phyloP scores from a whole-genome alignment of 805 yeast genomes.

The Yamadazyma takamatsuzukensis region DNA sequence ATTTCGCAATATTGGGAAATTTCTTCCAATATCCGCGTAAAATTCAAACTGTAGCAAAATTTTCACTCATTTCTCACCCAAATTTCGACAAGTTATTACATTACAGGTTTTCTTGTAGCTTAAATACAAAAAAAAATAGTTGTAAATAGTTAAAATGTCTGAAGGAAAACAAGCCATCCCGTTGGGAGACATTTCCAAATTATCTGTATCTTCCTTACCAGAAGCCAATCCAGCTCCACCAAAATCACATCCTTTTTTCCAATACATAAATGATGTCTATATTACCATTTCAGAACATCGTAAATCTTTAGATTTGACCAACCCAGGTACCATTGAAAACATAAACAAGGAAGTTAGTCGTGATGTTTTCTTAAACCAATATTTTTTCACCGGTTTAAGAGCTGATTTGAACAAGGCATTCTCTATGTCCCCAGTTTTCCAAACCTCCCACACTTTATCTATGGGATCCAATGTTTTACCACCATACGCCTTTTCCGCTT shows the following conservation, averaged over 20 bases:
- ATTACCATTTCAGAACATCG: constrained; percentile 73
- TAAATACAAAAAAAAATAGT: too few relatives aligned
- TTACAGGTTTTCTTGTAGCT: too few relatives aligned
- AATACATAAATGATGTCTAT: constrained; percentile 74
- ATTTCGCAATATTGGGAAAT: too few relatives aligned
- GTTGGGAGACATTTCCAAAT: constrained; percentile 58
- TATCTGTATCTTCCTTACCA: constrained; percentile 55
- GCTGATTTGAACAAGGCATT: constrained; percentile 95
- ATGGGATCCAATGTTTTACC: constrained; percentile 84
- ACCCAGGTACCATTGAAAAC: constrained; percentile 95
- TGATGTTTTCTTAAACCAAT: constrained; percentile 87
- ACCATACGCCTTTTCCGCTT: constrained; percentile 85
- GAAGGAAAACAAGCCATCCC: constrained; percentile 35
- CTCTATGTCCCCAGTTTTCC: constrained; percentile 90
- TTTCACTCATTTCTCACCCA: background rate
- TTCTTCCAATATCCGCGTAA: too few relatives aligned
- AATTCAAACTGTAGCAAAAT: background rate
- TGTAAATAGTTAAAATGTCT: constrained; percentile 7
- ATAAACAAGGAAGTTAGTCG: constrained; percentile 89
- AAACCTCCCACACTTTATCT: constrained; percentile 89
- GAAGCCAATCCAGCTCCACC: constrained; percentile 52
- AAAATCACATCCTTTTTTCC: constrained; percentile 73
- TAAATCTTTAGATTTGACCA: constrained; percentile 71
- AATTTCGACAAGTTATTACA: background rate
- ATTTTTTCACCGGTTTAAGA: constrained; percentile 90